Percentiles rank a stretch among this genome's conserved stretches.
Evolutionary conservation across 2,329 filamentous ascomycete species (phyloP).

Genomic region (Aspergillus amoenus): DNA sequence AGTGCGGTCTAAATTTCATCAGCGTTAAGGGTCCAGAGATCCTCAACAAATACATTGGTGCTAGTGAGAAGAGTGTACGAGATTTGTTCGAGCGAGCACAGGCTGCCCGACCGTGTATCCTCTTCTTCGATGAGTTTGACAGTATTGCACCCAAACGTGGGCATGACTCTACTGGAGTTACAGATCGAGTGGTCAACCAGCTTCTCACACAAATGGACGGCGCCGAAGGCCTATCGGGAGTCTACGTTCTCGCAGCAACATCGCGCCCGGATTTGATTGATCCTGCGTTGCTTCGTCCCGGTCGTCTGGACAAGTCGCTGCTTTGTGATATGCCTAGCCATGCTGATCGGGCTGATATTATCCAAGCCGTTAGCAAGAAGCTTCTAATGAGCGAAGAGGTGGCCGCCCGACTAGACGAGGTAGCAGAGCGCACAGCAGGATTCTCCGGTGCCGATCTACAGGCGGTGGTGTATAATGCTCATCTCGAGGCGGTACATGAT

Average conservation of each 20-base stretch:
- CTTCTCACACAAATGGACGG: constrained; percentile 98
- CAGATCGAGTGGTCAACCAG: constrained; percentile 96
- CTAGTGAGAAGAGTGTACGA: constrained; percentile 91
- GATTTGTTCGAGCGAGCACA: constrained; percentile 90
- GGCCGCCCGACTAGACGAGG: constrained; percentile 63
- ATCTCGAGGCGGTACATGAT: constrained; percentile 95
- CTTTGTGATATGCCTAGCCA: constrained; percentile 83
- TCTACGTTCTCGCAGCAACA: constrained; percentile 94
- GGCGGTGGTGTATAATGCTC: constrained; percentile 91
- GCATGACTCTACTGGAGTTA: constrained; percentile 97
- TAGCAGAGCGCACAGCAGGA: constrained; percentile 78
- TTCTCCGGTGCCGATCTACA: constrained; percentile 95
- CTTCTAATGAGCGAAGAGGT: constrained; percentile 71
- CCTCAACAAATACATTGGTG: constrained; percentile 98
- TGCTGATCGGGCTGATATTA: constrained; percentile 83
- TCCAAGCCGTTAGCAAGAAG: constrained; percentile 78
- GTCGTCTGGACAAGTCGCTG: constrained; percentile 87
- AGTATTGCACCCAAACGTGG: constrained; percentile 96
- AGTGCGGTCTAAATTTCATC: constrained; percentile 98
- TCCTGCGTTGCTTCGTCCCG: constrained; percentile 85
- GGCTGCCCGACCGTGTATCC: constrained; percentile 85
- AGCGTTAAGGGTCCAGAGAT: constrained; percentile 98
- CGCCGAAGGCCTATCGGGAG: constrained; percentile 88
- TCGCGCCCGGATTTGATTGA: constrained; percentile 93
- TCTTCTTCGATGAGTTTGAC: constrained; percentile 99